phyloP scores from a whole-genome alignment of 805 yeast genomes.

The Nakazawaea peltata region DNA sequence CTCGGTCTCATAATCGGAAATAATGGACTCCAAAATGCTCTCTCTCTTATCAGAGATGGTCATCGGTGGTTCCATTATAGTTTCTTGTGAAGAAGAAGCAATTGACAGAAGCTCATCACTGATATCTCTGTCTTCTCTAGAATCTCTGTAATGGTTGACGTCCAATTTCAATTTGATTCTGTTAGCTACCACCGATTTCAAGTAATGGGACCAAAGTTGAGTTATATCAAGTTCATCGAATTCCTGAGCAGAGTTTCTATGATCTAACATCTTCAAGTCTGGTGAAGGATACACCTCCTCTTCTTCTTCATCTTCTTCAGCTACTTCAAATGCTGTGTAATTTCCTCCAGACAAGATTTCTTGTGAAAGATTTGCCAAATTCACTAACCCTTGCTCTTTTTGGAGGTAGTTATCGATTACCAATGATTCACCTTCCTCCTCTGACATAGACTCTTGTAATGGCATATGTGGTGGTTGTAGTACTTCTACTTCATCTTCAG shows the following conservation, averaged over 20 bases:
- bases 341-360: background rate
- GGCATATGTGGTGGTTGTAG: too few relatives aligned
- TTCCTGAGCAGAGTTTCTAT: background rate
- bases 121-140: slow-evolving; percentile 1
- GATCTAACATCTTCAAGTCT: background rate
- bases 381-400: slow-evolving; percentile 2
- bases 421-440: background rate
- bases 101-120: too few relatives aligned
- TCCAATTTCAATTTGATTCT: slow-evolving; percentile 8
- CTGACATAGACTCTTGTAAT: too few relatives aligned
- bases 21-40: slow-evolving; percentile 8
- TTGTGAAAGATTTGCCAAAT: slow-evolving; percentile 2
- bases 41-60: slow-evolving; percentile 5
- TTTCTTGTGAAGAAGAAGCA: background rate
- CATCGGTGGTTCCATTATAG: background rate
- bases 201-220: slow-evolving; percentile 6
- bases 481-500: background rate
- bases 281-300: slow-evolving; percentile 8
- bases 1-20: slow-evolving; percentile 5
- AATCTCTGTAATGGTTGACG: slow-evolving; percentile 5
- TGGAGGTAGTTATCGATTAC: background rate
- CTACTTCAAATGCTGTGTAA: too few relatives aligned
- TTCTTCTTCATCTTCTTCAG: too few relatives aligned
- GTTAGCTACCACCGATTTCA: slow-evolving; percentile 5
- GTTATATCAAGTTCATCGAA: background rate